Evolutionary conservation across 2,329 filamentous ascomycete species (phyloP), one percentile per base, ranked within the genome.

Genomic region (Bipolaris zeicola): DNA sequence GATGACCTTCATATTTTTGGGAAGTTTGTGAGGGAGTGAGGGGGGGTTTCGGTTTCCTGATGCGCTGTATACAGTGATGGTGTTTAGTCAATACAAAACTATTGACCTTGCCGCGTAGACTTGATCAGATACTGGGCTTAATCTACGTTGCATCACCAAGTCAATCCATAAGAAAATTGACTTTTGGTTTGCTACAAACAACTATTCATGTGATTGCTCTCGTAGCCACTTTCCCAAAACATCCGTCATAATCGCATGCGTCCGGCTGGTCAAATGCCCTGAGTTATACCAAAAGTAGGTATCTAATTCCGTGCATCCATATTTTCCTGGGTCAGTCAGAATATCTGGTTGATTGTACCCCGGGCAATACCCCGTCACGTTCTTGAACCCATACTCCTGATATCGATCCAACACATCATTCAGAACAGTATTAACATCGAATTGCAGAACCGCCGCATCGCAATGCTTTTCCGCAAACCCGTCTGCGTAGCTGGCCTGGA

Each of bases 241-340:
- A 22, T 55, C 62, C 0, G 77, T 76, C 47, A 81, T 64, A 34
- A 77, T 66, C 47, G 72, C 61, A 66, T 82, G 79, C 1, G 76
- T 70, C 39, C 74, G 69, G 46, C 71, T 79, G 1, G 77, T 80
- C 64, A 81, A 69, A 74, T 82, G 80, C 1, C 80, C 80, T 5
- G 73, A 75, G 60, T 82, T 78, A 49, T 78, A 82, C 80, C 80
- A 82, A 50, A 82, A 80, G 62, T 82, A 82, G 37, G 76, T 71
- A 5, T 74, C 61, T 50, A 81, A 59, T 1, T 77, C 73, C 42
- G 74, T 69, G 65, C 80, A 83, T 3, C 79, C 80, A 69, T 83
- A 82, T 18, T 71, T 72, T 16, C 58, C 67, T 53, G 80, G 80
- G 50, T 81, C 71, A 4, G 66, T 73, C 11, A 67, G 64, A 36